These are phyloP conservation scores for Hyaloperonospora brassicae DNA, from an alignment of 352 stramenopile species.

Conservation along the genomic window DNA sequence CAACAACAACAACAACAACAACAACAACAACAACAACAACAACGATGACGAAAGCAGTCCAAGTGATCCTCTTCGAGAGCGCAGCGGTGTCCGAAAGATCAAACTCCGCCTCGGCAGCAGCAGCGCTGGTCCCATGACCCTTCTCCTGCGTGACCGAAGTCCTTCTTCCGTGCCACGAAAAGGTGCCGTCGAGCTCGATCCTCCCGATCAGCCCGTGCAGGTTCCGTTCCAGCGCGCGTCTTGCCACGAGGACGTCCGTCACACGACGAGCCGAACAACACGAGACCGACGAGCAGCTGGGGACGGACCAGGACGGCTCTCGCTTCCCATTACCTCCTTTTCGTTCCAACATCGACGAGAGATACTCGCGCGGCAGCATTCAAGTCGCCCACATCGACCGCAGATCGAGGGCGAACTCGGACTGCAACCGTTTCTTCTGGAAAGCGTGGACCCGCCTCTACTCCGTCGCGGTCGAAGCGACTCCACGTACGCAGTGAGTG, in stretches of 20 bases:
- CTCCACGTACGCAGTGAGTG: slow-evolving; percentile 41
- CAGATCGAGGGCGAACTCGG: slow-evolving; percentile 8
- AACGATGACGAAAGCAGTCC: slow-evolving; percentile 6
- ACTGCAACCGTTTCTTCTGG: slow-evolving; percentile 18
- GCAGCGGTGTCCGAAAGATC: slow-evolving; percentile 6
- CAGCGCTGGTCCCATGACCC: slow-evolving; percentile 11
- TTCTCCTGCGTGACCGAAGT: slow-evolving; percentile 12
- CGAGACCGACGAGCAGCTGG: slow-evolving; percentile 13
- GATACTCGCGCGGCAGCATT: slow-evolving; percentile 21
- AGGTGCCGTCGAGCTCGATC: slow-evolving; percentile 45
- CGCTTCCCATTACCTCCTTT: slow-evolving; percentile 40
- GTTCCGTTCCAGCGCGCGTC: slow-evolving; percentile 14
- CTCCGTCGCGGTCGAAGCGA: slow-evolving; percentile 31
- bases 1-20: too few species aligned
- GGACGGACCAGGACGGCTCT: slow-evolving; percentile 27
- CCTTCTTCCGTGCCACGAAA: slow-evolving; percentile 11
- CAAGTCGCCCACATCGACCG: slow-evolving; percentile 12
- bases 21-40: too few species aligned
- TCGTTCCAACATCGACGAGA: slow-evolving; percentile 23
- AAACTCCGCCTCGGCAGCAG: slow-evolving; percentile 7
- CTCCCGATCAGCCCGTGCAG: slow-evolving; percentile 21
- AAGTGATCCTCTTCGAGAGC: slow-evolving; percentile 15
- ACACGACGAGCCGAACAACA: slow-evolving; percentile 12
- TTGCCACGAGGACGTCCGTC: slow-evolving; percentile 16
- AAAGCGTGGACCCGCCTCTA: slow-evolving; percentile 25